Evolutionary conservation across 2,329 filamentous ascomycete species (phyloP).

Genomic region (Aureobasidium pullulans): DNA sequence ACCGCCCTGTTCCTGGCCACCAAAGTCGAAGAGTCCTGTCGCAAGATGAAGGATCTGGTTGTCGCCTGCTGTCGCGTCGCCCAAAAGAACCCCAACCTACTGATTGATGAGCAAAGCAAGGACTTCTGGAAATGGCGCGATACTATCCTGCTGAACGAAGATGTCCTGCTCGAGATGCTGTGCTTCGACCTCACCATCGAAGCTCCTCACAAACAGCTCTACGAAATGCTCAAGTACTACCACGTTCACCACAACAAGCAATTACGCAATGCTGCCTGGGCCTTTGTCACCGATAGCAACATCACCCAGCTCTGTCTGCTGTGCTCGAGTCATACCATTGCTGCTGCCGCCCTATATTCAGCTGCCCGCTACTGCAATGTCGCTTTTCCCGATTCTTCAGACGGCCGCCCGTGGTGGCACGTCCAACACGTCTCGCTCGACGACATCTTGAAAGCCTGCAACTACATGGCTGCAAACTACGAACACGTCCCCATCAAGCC

Average conservation of each 20-base stretch:
- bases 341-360: conserved; percentile 79
- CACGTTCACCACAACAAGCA: conserved; percentile 70
- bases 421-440: conserved; percentile 62
- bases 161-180: conserved; percentile 80
- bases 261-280: conserved; percentile 81
- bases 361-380: conserved; percentile 68
- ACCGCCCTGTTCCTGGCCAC: conserved; percentile 90
- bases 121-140: conserved; percentile 98
- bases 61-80: conserved; percentile 89
- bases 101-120: conserved; percentile 94
- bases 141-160: conserved; percentile 85
- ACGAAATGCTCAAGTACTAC: conserved; percentile 69
- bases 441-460: conserved; percentile 65
- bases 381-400: conserved; percentile 64
- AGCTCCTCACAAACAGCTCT: conserved; percentile 78
- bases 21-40: conserved; percentile 94
- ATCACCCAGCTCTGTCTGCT: conserved; percentile 79
- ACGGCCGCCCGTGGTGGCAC: conserved; percentile 82
- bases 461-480: conserved; percentile 58
- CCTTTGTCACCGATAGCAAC: conserved; percentile 85
- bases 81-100: conserved; percentile 82
- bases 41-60: conserved; percentile 91
- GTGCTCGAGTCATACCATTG: conserved; percentile 71
- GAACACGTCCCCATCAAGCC: conserved; percentile 32
- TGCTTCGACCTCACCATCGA: conserved; percentile 92